A percentile compares a stretch with the other conserved stretches of the same genome.
phyloP scores from a whole-genome alignment of 352 stramenopile species.

The Phytophthora sojae region DNA sequence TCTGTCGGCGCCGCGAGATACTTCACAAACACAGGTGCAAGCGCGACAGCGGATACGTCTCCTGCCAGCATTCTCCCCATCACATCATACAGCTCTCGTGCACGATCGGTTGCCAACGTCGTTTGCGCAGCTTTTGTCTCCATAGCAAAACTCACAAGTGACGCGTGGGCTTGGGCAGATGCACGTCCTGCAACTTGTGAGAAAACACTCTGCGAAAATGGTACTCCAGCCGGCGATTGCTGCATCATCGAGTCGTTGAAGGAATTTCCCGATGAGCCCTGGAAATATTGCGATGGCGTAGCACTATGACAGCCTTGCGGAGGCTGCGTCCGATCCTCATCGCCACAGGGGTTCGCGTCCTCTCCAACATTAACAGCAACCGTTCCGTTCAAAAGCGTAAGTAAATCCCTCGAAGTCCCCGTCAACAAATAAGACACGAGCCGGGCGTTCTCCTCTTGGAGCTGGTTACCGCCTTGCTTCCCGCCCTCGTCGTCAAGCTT shows the following conservation, averaged over 20 bases:
- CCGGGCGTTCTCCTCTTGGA: conserved; percentile 48
- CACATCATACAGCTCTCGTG: conserved; percentile 59
- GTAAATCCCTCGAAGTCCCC: conserved; percentile 38
- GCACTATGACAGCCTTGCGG: conserved; percentile 26
- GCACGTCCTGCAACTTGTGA: conserved; percentile 55
- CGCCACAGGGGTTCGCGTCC: conserved; percentile 1
- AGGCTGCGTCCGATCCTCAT: conserved; percentile 26
- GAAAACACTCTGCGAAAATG: conserved; percentile 70
- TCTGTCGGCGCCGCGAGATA: conserved; percentile 54
- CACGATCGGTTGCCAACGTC: conserved; percentile 41
- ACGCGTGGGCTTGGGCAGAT: conserved; percentile 46
- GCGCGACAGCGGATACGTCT: conserved; percentile 45
- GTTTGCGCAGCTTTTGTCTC: conserved; percentile 47
- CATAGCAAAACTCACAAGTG: conserved; percentile 42
- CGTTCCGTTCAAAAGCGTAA: conserved; percentile 41
- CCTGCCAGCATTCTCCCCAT: conserved; percentile 62
- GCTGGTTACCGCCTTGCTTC: background rate
- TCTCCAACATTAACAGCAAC: conserved; percentile 2
- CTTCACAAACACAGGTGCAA: conserved; percentile 60
- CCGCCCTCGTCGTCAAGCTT: conserved; percentile 2
- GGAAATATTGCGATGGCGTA: conserved; percentile 28
- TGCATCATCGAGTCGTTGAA: conserved; percentile 37
- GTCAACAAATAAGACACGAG: conserved; percentile 55
- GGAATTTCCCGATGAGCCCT: conserved; percentile 31
- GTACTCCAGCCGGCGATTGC: conserved; percentile 22